phyloP scores from a whole-genome alignment of 2,329 filamentous ascomycete genomes.

The Ceratocystis harringtonii region DNA sequence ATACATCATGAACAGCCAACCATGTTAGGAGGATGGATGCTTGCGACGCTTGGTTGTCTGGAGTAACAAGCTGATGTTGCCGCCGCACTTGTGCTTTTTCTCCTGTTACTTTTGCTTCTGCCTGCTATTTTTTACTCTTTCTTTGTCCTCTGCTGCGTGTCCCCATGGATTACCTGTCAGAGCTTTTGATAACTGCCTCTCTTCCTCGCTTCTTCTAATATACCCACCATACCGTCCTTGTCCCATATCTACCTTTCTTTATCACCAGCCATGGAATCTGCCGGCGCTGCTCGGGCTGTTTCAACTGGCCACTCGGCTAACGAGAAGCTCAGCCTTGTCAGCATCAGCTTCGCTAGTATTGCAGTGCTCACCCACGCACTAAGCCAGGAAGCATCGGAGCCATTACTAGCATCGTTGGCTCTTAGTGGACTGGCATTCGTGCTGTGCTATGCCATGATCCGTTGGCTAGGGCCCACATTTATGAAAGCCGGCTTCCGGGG shows the following conservation, averaged over 20 bases:
- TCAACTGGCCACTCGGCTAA: constrained; percentile 32
- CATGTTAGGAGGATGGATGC: not conserved
- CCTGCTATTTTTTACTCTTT: not conserved
- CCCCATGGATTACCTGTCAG: not conserved
- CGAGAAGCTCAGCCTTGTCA: constrained; percentile 41
- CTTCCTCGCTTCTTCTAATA: not conserved
- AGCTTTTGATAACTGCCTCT: not conserved
- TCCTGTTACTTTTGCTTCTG: not conserved
- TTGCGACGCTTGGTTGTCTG: not conserved
- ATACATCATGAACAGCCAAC: not conserved
- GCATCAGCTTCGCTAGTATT: constrained; percentile 53
- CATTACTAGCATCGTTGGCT: constrained; percentile 73
- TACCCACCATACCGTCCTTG: not conserved
- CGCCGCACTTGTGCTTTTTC: not conserved
- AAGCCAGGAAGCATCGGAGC: constrained; percentile 60
- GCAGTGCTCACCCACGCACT: constrained; percentile 69
- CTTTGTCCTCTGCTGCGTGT: not conserved
- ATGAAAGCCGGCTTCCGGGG: constrained; percentile 79
- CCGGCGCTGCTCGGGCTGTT: constrained; percentile 15
- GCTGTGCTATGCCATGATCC: constrained; percentile 68
- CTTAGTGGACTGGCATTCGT: constrained; percentile 76
- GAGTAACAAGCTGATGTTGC: not conserved
- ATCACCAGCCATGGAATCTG: not conserved
- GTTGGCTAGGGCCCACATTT: constrained; percentile 86
- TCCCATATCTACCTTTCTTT: not conserved